phyloP scores from a whole-genome alignment of 805 yeast genomes.

The Saturnispora gosingensis region DNA sequence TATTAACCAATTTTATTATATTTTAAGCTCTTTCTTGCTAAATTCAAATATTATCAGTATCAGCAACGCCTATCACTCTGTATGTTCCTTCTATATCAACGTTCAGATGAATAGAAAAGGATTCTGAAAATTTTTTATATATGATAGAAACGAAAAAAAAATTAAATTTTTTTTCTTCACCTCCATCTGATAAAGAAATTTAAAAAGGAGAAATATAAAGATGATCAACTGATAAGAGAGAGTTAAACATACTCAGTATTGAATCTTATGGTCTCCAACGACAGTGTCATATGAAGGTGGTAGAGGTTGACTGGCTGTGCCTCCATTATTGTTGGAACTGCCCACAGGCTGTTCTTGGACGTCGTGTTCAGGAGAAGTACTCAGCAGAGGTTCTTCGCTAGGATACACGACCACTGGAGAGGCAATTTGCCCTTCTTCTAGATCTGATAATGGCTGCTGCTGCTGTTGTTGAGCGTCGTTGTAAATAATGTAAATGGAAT shows the following conservation, averaged over 20 bases:
- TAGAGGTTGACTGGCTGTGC: background rate
- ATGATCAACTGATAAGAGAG: background rate
- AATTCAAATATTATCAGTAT: no score
- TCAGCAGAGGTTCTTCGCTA: background rate
- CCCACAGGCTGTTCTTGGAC: background rate
- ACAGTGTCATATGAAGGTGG: conserved; percentile 19
- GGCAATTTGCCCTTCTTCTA: background rate
- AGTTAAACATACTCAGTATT: conserved; percentile 1
- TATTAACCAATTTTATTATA: background rate
- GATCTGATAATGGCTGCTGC: background rate
- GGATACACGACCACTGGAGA: background rate
- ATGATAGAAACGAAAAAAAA: background rate
- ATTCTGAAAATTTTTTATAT: background rate
- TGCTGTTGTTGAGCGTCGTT: background rate
- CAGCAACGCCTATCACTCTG: background rate
- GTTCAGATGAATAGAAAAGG: background rate
- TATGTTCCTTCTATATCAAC: background rate
- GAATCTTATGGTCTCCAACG: conserved; percentile 21
- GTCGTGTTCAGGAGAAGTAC: background rate
- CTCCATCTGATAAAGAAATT: background rate
- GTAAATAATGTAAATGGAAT: conserved; percentile 35
- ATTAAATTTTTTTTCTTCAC: background rate
- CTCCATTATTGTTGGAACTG: background rate
- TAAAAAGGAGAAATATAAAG: background rate
- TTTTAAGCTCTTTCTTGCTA: background rate